Base-by-base conservation (phyloP, 2,329 filamentous ascomycete genomes). In the Epichloe scottii region DNA sequence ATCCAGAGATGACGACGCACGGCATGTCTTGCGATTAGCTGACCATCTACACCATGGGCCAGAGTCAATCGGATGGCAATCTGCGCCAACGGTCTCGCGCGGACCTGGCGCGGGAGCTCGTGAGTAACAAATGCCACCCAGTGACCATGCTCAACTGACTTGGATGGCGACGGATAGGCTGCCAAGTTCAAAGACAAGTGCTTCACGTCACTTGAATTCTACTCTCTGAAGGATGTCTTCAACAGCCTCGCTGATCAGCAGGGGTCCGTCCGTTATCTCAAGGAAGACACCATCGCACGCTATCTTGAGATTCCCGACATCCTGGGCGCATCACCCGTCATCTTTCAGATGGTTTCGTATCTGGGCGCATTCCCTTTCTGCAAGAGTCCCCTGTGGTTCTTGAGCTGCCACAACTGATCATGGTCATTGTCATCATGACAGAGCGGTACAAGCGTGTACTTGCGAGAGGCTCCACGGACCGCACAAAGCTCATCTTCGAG, bases 281-380 rank as follows among this genome's bases (percentile, higher is more conserved):
- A 81, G 60, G 83, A 70, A 61, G 78, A 84, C 48, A 87, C 84
- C 11, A 69, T 89, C 56, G 77, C 81, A 53, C 77, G 82, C 35
- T 89, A 86, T 63, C 77, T 89, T 43, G 83, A 86, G 66, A 75
- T 89, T 19, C 85, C 85, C 3, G 84, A 88, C 61, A 75, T 82
- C 26, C 69, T 89, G 26, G 76, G 74, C 48, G 83, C 78, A 7
- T 84, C 83, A 4, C 76, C 82, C 2, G 75, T 89, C 42, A 61
- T 89, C 44, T 88, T 86, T 60, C 82, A 86, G 59, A 84, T 87
- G 74, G 64, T 83, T 2, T 83, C 81, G 4, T 85, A 83, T 57
- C 71, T 88, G 1, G 85, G 82, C 34, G 81, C 85, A 1, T 89
- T 89, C 53, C 85, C 0, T 88, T 88, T 56, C 71, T 85, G 2